Base-by-base conservation (phyloP, 345 rosid species). In the Linum usitatissimum region DNA sequence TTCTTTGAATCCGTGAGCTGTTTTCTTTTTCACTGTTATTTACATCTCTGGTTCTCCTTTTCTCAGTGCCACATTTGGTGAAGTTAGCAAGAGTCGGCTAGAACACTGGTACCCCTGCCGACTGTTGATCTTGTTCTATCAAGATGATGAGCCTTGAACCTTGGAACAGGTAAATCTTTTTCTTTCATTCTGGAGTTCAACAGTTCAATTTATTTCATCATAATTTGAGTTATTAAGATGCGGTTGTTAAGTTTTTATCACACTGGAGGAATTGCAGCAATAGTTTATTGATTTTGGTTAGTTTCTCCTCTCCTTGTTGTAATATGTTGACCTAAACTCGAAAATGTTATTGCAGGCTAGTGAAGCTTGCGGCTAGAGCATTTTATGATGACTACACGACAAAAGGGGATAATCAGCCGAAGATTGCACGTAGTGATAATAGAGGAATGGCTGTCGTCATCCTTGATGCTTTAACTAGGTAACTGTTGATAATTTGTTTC, bases 401-500 rank as follows among this genome's bases (percentile, higher is more conserved):
- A 0, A 78, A 79, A 70, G 88, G 82, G 53, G 95, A 88, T 54
- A 86, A 78, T 75, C 95, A 85, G 74, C 88, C 88, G 18, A 92
- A 82, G 73, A 77, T 70, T 19, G 90, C 85, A 30, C 77, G 81
- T 57, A 76, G 83, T 62, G 96, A 88, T 53, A 85, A 80, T 66
- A 76, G 83, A 69, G 98, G 96, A 64, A 85, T 81, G 68, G 92
- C 84, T 2, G 85, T 89, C 3, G 90, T 86, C 65, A 87, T 91
- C 54, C 92, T 91, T 9, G 98, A 92, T 66, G 86, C 83, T 23
- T 85, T 88, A 63, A 74, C 91, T 0, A 85, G 90, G 92, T 91
- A 42, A 58, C 30, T 30, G 23, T 66, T 18, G 5, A 39, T 30
- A 15, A 30, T 51, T 49, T 64, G 5, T 66, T 48, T 28, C 59